phyloP scores from a whole-genome alignment of 2,329 filamentous ascomycete species.

The Sclerotiophoma versabilis region DNA sequence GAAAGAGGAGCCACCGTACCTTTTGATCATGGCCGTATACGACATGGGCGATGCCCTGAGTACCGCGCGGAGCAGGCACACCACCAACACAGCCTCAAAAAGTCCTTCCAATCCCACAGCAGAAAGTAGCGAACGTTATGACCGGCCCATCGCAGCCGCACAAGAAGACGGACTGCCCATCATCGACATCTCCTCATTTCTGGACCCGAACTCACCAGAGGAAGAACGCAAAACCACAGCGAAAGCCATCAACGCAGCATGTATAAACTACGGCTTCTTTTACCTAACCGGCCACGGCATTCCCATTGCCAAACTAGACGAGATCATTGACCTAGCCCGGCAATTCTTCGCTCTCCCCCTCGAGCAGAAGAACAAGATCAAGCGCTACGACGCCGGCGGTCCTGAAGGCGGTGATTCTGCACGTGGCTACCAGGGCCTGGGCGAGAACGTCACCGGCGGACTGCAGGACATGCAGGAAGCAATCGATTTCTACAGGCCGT shows the following conservation, averaged over 20 bases:
- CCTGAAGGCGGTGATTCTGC: constrained; percentile 47
- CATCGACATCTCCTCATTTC: constrained; percentile 52
- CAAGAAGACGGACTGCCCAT: constrained; percentile 44
- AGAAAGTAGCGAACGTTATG: constrained; percentile 13
- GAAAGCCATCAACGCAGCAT: constrained; percentile 46
- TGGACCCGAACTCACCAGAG: constrained; percentile 28
- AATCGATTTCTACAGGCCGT: constrained; percentile 51
- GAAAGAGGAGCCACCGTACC: background rate
- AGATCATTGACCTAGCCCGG: constrained; percentile 42
- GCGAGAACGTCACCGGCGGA: constrained; percentile 48
- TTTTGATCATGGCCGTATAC: constrained; percentile 20
- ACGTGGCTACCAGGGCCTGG: constrained; percentile 48
- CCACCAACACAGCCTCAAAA: background rate
- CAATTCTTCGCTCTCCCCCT: constrained; percentile 44
- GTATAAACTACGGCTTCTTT: constrained; percentile 52
- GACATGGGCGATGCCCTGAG: constrained; percentile 23
- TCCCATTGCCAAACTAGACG: constrained; percentile 30
- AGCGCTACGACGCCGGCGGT: constrained; percentile 42
- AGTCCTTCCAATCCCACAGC: constrained; percentile 33
- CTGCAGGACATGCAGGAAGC: constrained; percentile 49
- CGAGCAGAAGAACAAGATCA: constrained; percentile 44
- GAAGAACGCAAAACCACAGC: constrained; percentile 34
- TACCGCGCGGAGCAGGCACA: constrained; percentile 15
- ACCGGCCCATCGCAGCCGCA: constrained; percentile 22
- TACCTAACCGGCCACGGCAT: constrained; percentile 54